These are phyloP conservation scores for Blastobotrys peoriensis DNA, from an alignment of 805 yeast genomes.

Conservation along the genomic window DNA sequence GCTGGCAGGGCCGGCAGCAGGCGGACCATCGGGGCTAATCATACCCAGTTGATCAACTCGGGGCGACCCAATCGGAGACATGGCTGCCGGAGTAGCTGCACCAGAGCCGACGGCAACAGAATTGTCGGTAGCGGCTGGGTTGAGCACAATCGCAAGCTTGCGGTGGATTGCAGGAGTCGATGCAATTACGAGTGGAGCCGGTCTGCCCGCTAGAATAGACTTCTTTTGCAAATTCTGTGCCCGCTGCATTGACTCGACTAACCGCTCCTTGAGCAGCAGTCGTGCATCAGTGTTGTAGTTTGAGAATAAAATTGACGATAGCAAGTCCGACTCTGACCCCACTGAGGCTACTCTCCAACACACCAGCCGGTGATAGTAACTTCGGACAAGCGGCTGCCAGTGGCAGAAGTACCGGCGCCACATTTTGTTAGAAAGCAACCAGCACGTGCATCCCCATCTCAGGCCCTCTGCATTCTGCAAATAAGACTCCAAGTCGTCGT, in stretches of 20 bases:
- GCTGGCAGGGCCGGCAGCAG: neutral
- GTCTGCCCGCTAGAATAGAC: conserved; percentile 12
- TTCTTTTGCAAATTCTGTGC: conserved; percentile 6
- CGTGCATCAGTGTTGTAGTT: conserved; percentile 26
- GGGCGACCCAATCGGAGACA: conserved; percentile 3
- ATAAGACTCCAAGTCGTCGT: conserved; percentile 9
- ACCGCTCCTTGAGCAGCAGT: conserved; percentile 18
- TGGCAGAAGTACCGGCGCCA: conserved; percentile 64
- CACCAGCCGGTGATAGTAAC: conserved; percentile 59
- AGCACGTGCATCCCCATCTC: conserved; percentile 44
- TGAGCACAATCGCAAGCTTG: conserved; percentile 20
- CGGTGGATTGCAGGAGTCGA: conserved; percentile 29
- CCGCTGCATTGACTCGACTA: conserved; percentile 16
- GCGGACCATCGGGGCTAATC: neutral
- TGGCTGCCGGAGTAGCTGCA: conserved; percentile 2
- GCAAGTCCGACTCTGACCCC: conserved; percentile 22
- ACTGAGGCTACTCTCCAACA: conserved; percentile 54
- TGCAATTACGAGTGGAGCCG: conserved; percentile 18
- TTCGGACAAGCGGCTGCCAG: conserved; percentile 73
- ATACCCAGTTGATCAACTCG: neutral
- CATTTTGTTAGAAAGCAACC: conserved; percentile 44
- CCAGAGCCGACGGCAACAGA: conserved; percentile 1
- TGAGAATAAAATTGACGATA: conserved; percentile 21
- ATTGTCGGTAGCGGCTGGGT: conserved; percentile 16
- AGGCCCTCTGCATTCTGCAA: conserved; percentile 32